Conservation (phyloP, 2,329 filamentous ascomycete species). For the Ophiostoma sp. region DNA sequence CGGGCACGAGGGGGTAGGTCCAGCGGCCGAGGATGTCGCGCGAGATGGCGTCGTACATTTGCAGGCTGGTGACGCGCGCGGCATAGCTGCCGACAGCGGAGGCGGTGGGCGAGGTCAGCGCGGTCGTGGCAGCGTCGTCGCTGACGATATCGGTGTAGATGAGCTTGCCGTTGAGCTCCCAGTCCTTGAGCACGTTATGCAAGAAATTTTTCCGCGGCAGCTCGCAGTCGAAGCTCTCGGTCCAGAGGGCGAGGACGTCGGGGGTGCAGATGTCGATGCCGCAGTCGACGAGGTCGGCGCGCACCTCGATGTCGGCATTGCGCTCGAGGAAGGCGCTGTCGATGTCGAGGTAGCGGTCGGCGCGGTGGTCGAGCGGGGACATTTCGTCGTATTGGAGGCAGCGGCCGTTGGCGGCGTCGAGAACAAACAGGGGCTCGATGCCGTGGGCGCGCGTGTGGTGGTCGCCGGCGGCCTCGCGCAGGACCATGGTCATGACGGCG, state of each 20-base stretch:
- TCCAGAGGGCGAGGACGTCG: constrained; percentile 90
- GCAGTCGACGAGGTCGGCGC: constrained; percentile 85
- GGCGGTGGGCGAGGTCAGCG: not conserved
- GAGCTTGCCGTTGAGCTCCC: constrained; percentile 94
- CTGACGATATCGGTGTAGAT: constrained; percentile 83
- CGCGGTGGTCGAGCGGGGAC: constrained; percentile 52
- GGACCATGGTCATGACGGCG: constrained; percentile 94
- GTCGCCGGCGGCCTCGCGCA: constrained; percentile 64
- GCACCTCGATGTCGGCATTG: constrained; percentile 65
- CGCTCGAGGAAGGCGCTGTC: constrained; percentile 70
- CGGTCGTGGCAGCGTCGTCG: constrained; percentile 39
- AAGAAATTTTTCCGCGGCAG: constrained; percentile 68
- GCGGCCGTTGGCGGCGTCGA: constrained; percentile 71
- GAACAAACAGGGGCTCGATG: constrained; percentile 75
- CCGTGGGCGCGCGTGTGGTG: constrained; percentile 74
- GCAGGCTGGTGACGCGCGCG: constrained; percentile 76
- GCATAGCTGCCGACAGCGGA: constrained; percentile 55
- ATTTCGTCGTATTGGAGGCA: constrained; percentile 95
- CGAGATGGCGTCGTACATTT: constrained; percentile 83
- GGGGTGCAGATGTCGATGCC: constrained; percentile 97
- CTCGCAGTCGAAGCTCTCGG: constrained; percentile 88
- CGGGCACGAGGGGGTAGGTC: constrained; percentile 83
- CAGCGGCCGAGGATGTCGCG: constrained; percentile 80
- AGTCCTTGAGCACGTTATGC: constrained; percentile 87
- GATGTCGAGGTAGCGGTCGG: constrained; percentile 61